Percentiles rank a stretch among this genome's conserved stretches.
These are phyloP conservation scores for Brachypodium distachyon DNA, from an alignment of 202 grass and related monocot genomes.

Conservation along the genomic window DNA sequence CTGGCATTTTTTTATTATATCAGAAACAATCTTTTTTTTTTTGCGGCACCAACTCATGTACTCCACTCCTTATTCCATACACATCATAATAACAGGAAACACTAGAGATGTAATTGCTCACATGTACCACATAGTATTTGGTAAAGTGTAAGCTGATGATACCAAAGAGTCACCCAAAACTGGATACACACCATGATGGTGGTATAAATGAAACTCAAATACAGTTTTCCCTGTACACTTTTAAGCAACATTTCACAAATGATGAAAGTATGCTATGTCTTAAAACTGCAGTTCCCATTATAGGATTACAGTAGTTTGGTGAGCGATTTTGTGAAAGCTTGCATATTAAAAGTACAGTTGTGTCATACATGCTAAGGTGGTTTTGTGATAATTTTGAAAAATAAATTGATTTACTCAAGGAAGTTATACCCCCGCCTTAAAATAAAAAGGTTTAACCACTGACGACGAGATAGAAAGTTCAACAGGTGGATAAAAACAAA, in stretches of 20 bases:
- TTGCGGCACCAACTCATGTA: background rate
- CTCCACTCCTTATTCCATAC: background rate
- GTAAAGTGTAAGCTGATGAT: background rate
- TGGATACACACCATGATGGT: background rate
- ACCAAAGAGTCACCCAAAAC: background rate
- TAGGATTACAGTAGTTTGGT: background rate
- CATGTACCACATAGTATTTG: background rate
- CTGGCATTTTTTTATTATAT: background rate
- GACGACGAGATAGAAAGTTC: background rate
- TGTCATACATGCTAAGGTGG: background rate
- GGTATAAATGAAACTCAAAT: background rate
- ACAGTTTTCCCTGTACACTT: background rate
- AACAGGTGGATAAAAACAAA: background rate
- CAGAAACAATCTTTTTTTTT: background rate
- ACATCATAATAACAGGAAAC: background rate
- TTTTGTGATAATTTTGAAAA: background rate
- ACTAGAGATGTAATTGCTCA: background rate
- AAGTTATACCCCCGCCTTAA: background rate
- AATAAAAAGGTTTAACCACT: background rate
- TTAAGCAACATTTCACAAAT: background rate
- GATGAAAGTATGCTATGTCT: background rate
- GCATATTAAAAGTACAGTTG: background rate
- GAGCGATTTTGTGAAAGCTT: background rate
- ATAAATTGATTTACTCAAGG: slow-evolving; percentile 9
- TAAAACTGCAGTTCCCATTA: background rate